Conservation (phyloP, 805 yeast species). For the Metschnikowia santaceciliae region DNA sequence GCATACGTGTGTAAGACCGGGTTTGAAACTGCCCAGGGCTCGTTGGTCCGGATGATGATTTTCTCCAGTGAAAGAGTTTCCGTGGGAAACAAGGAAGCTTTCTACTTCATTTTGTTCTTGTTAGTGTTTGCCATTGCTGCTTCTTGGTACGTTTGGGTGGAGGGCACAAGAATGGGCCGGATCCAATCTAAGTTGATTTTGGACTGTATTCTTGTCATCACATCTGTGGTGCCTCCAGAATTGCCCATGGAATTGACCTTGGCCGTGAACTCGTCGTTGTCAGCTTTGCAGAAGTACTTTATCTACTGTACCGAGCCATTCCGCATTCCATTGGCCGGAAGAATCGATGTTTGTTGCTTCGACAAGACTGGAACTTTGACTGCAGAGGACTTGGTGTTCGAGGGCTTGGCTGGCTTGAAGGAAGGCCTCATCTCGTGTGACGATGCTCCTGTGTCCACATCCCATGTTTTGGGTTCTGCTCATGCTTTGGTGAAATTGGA, state of each 20-base stretch:
- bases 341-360: slow-evolving; percentile 97
- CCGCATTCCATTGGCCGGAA: slow-evolving; percentile 95
- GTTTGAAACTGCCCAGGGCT: slow-evolving; percentile 98
- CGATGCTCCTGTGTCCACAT: slow-evolving; percentile 67
- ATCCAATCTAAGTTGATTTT: slow-evolving; percentile 87
- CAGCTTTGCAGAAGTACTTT: slow-evolving; percentile 81
- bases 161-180: slow-evolving; percentile 94
- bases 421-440: slow-evolving; percentile 45
- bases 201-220: slow-evolving; percentile 92
- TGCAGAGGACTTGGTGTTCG: slow-evolving; percentile 93
- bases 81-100: slow-evolving; percentile 92
- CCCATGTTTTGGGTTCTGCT: slow-evolving; percentile 83
- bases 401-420: slow-evolving; percentile 87
- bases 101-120: slow-evolving; percentile 85
- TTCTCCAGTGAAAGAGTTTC: slow-evolving; percentile 95
- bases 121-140: slow-evolving; percentile 92
- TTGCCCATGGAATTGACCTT: slow-evolving; percentile 97
- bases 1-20: slow-evolving; percentile 92
- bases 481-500: slow-evolving; percentile 93
- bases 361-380: slow-evolving; percentile 98
- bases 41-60: slow-evolving; percentile 95
- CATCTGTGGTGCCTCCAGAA: slow-evolving; percentile 98
- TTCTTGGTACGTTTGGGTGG: slow-evolving; percentile 97
- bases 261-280: slow-evolving; percentile 92
- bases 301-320: slow-evolving; percentile 98